phyloP scores from a whole-genome alignment of 345 rosid genomes.

The Melaleuca quinquenervia region DNA sequence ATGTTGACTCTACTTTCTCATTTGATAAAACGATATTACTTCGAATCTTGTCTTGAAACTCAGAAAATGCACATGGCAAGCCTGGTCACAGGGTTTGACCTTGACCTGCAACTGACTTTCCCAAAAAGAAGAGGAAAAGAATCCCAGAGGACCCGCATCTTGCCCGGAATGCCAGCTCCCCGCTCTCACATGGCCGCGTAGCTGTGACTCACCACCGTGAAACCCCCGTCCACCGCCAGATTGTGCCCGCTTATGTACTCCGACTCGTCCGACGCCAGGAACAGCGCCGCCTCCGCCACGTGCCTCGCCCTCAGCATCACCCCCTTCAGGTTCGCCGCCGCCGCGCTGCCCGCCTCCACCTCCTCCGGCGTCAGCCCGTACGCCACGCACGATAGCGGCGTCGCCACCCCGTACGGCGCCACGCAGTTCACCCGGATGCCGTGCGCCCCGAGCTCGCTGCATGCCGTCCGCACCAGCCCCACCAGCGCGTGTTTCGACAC shows the following conservation, averaged over 20 bases:
- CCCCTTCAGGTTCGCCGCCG: conserved; percentile 51
- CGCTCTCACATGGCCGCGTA: conserved; percentile 4
- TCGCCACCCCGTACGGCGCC: conserved; percentile 78
- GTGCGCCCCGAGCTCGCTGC: conserved; percentile 60
- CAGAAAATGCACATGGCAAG: conserved; percentile 27
- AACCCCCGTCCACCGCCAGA: conserved; percentile 80
- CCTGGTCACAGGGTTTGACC: conserved; percentile 24
- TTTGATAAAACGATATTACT: too few relatives aligned
- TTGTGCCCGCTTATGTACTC: conserved; percentile 79
- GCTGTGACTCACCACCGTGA: conserved; percentile 39
- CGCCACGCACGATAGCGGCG: conserved; percentile 57
- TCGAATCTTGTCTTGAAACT: not conserved
- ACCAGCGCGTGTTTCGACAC: conserved; percentile 71
- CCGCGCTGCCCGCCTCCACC: conserved; percentile 37
- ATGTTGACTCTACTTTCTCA: too few relatives aligned
- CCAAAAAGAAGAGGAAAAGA: not conserved
- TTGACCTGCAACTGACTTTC: not conserved
- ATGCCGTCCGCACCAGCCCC: conserved; percentile 63
- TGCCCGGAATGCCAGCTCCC: not conserved
- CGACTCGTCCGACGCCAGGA: conserved; percentile 83
- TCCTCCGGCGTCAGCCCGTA: conserved; percentile 29
- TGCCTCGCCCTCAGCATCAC: conserved; percentile 56
- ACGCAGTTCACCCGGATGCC: conserved; percentile 86
- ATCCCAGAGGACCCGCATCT: not conserved
- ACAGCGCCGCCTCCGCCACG: conserved; percentile 76